A percentile compares a stretch with the other conserved stretches of the same genome.
These are phyloP conservation scores for Kodamaea kakaduensis DNA, from an alignment of 805 yeast species.

Conservation along the genomic window DNA sequence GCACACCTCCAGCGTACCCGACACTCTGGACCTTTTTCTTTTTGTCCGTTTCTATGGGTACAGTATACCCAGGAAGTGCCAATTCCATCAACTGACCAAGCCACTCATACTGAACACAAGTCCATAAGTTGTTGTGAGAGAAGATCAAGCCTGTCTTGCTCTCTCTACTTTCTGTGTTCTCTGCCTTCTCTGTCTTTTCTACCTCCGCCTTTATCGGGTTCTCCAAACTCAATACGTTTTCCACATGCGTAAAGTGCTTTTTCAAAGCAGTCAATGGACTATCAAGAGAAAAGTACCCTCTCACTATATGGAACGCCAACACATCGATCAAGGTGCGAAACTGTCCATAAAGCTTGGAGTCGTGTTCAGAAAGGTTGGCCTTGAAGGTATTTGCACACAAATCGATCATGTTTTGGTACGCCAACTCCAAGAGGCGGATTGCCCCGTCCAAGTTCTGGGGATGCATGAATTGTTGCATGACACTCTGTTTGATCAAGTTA, in stretches of 20 bases:
- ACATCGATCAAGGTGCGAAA: conserved; percentile 53
- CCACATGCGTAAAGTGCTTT: conserved; percentile 63
- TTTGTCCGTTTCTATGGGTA: not conserved
- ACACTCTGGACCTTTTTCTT: conserved; percentile 10
- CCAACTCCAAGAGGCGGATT: conserved; percentile 27
- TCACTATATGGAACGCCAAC: conserved; percentile 57
- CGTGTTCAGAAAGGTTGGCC: conserved; percentile 23
- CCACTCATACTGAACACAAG: conserved; percentile 60
- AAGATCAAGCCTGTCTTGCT: no score
- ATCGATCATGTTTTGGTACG: conserved; percentile 30
- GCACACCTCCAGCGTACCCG: conserved; percentile 32
- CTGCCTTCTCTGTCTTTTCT: conserved; percentile 18
- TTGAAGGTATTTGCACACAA: conserved; percentile 17
- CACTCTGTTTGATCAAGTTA: conserved; percentile 33
- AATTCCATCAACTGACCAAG: conserved; percentile 53
- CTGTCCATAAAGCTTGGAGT: conserved; percentile 24
- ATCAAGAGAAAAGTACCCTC: conserved; percentile 56
- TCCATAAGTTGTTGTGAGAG: conserved; percentile 42
- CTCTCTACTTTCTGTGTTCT: conserved; percentile 4
- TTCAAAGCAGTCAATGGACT: conserved; percentile 56
- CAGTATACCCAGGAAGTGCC: conserved; percentile 42
- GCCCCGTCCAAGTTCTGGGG: conserved; percentile 33
- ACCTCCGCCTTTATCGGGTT: conserved; percentile 13
- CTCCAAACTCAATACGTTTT: conserved; percentile 40
- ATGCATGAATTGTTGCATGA: conserved; percentile 29